phyloP scores from a whole-genome alignment of 352 stramenopile genomes.

The Phytophthora cactorum region DNA sequence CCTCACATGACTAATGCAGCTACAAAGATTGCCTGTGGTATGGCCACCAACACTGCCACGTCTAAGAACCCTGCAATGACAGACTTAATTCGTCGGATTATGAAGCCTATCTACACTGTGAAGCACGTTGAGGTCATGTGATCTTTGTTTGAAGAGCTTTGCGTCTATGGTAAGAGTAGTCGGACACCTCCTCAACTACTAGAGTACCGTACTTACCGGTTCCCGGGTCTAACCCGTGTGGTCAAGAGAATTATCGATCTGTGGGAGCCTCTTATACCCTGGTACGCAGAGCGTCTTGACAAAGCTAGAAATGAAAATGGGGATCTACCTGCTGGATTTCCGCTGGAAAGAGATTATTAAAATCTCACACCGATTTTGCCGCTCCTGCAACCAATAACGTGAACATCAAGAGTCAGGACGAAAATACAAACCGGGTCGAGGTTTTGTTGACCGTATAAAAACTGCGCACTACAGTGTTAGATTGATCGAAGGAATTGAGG shows the following conservation, averaged over 20 bases:
- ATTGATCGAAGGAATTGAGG: neutral
- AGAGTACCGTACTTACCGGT: neutral
- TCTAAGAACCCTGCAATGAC: neutral
- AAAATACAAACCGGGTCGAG: neutral
- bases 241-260: neutral
- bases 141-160: neutral
- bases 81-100: neutral
- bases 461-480: neutral
- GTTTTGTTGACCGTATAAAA: neutral
- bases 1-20: constrained; percentile 17
- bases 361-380: neutral
- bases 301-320: neutral
- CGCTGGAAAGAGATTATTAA: neutral
- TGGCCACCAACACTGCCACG: neutral
- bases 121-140: neutral
- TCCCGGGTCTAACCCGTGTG: neutral
- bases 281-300: neutral
- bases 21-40: constrained; percentile 8
- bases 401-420: neutral
- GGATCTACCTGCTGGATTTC: neutral
- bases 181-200: neutral
- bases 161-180: neutral
- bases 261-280: neutral
- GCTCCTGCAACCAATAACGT: neutral
- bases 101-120: neutral